Conservation (phyloP, 1,284 basidiomycete species). For the Schizophyllum commune region DNA sequence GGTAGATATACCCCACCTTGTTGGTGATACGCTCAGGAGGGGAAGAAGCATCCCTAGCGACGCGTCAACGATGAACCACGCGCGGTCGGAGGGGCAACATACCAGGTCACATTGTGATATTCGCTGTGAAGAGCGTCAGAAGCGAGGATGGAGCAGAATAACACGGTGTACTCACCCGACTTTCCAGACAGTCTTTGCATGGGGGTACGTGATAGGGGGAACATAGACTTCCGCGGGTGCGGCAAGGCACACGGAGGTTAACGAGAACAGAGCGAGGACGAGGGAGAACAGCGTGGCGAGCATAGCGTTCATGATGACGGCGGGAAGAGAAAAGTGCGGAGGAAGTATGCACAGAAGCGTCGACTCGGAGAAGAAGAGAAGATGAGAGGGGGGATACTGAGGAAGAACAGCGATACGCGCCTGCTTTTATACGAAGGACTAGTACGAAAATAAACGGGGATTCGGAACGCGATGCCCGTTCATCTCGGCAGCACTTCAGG, state of each 20-base stretch:
- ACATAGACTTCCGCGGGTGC: constrained; percentile 29
- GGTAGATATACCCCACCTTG: constrained; percentile 29
- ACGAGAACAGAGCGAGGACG: not conserved
- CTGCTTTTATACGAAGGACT: not conserved
- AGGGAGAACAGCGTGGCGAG: not conserved
- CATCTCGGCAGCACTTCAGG: not conserved
- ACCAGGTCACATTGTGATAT: constrained; percentile 35
- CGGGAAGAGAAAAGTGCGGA: not conserved
- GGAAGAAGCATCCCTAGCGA: constrained; percentile 29
- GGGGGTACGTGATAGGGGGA: constrained; percentile 36
- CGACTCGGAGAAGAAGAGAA: not conserved
- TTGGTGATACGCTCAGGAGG: constrained; percentile 38
- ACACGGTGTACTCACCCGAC: constrained; percentile 15
- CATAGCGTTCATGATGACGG: not conserved
- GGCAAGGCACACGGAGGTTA: not conserved
- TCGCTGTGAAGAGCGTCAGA: constrained; percentile 5
- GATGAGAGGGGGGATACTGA: not conserved
- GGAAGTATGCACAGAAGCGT: not conserved
- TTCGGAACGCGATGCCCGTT: not conserved
- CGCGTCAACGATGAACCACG: constrained; percentile 6
- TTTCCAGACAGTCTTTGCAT: constrained; percentile 31
- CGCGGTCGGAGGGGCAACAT: constrained; percentile 8
- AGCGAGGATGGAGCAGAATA: not conserved
- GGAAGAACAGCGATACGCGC: not conserved
- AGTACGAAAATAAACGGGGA: not conserved